phyloP scores from a whole-genome alignment of 768 basidiomycete species.

The Hemileccinum rubropunctum region DNA sequence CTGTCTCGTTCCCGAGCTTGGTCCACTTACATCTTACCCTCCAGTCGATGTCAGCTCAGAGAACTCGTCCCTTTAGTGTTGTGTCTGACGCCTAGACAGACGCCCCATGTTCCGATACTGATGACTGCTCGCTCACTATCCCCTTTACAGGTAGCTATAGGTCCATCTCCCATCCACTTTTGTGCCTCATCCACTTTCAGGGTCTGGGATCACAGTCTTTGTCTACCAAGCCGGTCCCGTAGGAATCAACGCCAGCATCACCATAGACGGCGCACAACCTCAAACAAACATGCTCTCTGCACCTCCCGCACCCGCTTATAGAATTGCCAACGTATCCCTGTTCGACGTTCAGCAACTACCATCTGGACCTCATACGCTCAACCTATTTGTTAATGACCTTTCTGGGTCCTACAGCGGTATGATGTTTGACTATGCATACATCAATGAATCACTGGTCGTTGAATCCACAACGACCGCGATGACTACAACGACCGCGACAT shows the following conservation, averaged over 20 bases:
- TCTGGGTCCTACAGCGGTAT: slow-evolving; percentile 21
- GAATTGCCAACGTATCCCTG: slow-evolving; percentile 21
- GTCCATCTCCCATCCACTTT: background rate
- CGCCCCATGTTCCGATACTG: slow-evolving; percentile 18
- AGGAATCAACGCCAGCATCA: slow-evolving; percentile 24
- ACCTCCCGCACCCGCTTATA: slow-evolving; percentile 16
- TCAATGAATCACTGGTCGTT: slow-evolving; percentile 18
- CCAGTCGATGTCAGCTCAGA: slow-evolving; percentile 18
- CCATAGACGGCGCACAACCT: slow-evolving; percentile 9
- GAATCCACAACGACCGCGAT: slow-evolving; percentile 1
- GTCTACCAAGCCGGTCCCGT: slow-evolving; percentile 25
- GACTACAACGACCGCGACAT: background rate
- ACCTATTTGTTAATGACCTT: slow-evolving; percentile 17
- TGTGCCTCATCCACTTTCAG: slow-evolving; percentile 5
- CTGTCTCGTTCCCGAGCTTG: background rate
- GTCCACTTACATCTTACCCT: background rate
- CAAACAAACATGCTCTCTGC: slow-evolving; percentile 15
- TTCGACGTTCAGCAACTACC: slow-evolving; percentile 21
- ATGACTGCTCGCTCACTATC: slow-evolving; percentile 16
- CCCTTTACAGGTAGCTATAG: slow-evolving; percentile 21
- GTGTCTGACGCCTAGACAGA: slow-evolving; percentile 10
- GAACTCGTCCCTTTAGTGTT: background rate
- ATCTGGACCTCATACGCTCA: slow-evolving; percentile 12
- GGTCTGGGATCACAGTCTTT: slow-evolving; percentile 23
- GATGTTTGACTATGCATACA: slow-evolving; percentile 26